phyloP scores from a whole-genome alignment of 148 eudicot species.

The Selenicereus undatus region DNA sequence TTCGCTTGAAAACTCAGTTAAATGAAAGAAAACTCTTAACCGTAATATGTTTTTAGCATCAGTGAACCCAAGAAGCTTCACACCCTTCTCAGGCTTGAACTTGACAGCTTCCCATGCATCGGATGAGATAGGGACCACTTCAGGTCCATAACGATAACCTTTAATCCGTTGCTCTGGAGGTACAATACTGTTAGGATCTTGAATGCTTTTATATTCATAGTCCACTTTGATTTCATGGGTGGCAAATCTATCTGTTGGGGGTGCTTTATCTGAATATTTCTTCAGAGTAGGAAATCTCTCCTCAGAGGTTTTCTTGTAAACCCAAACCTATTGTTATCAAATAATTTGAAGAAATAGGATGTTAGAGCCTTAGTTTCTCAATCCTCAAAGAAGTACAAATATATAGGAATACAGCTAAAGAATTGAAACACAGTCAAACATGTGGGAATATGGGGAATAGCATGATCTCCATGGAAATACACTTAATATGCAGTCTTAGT shows the following conservation, averaged over 20 bases:
- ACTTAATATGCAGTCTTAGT: not conserved
- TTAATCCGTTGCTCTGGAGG: slow-evolving; percentile 98
- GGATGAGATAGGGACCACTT: slow-evolving; percentile 90
- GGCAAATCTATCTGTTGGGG: slow-evolving; percentile 86
- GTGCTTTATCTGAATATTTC: slow-evolving; percentile 97
- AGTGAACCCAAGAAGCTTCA: slow-evolving; percentile 92
- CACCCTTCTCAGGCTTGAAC: slow-evolving; percentile 91
- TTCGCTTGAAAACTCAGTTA: not conserved
- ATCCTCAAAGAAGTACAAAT: not conserved
- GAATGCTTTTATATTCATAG: slow-evolving; percentile 71
- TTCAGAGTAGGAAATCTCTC: slow-evolving; percentile 92
- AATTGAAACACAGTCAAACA: not conserved
- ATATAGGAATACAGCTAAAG: not conserved
- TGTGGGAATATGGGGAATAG: not conserved
- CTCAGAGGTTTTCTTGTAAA: slow-evolving; percentile 90
- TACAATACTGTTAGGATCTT: slow-evolving; percentile 60
- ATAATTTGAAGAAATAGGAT: not conserved
- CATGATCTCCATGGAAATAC: not conserved
- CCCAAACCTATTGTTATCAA: slow-evolving; percentile 67
- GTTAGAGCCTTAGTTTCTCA: not conserved
- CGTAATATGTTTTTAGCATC: slow-evolving; percentile 77
- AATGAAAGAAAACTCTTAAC: slow-evolving; percentile 33
- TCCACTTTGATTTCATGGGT: slow-evolving; percentile 92
- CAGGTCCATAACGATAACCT: slow-evolving; percentile 96
- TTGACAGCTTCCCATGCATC: slow-evolving; percentile 95